These are phyloP conservation scores for Lablab purpureus DNA, from an alignment of 306 rosid species.

Conservation along the genomic window DNA sequence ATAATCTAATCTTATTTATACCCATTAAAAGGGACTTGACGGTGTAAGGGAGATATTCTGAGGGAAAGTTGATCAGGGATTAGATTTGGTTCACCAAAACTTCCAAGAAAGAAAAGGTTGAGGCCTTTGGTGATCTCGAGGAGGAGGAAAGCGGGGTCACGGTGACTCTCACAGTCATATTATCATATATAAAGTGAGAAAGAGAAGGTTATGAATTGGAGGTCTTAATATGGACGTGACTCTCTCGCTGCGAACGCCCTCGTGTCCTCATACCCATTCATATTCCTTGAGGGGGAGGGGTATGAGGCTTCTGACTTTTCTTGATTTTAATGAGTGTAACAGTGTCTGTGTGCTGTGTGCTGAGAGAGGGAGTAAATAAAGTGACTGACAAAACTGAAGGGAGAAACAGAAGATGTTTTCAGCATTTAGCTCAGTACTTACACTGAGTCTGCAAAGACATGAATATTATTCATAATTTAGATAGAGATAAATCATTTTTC, in stretches of 20 bases:
- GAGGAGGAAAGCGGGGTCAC: constrained; percentile 38
- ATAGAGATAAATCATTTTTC: constrained; percentile 40
- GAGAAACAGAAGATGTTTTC: constrained; percentile 50
- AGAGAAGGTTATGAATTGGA: constrained; percentile 58
- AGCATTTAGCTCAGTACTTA: constrained; percentile 43
- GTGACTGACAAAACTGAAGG: constrained; percentile 55
- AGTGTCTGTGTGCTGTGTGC: constrained; percentile 50
- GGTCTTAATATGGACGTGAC: constrained; percentile 53
- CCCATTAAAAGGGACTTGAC: constrained; percentile 47
- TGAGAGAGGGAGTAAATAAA: constrained; percentile 42
- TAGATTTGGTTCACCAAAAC: constrained; percentile 58
- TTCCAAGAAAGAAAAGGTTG: constrained; percentile 55
- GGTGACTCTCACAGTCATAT: constrained; percentile 4
- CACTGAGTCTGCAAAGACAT: constrained; percentile 21
- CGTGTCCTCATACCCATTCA: constrained; percentile 40
- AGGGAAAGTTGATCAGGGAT: constrained; percentile 53
- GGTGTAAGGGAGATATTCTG: constrained; percentile 40
- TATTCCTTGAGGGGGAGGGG: constrained; percentile 46
- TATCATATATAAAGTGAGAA: neutral
- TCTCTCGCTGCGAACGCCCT: constrained; percentile 44
- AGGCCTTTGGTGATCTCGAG: constrained; percentile 64
- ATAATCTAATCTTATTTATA: constrained; percentile 12
- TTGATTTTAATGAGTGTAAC: constrained; percentile 48
- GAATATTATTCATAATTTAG: constrained; percentile 6
- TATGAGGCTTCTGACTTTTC: constrained; percentile 50